A percentile compares a stretch with the other conserved stretches of the same genome.
Evolutionary conservation across 176 grass and related monocot genomes (phyloP).

Genomic region (Raddia guianensis): DNA sequence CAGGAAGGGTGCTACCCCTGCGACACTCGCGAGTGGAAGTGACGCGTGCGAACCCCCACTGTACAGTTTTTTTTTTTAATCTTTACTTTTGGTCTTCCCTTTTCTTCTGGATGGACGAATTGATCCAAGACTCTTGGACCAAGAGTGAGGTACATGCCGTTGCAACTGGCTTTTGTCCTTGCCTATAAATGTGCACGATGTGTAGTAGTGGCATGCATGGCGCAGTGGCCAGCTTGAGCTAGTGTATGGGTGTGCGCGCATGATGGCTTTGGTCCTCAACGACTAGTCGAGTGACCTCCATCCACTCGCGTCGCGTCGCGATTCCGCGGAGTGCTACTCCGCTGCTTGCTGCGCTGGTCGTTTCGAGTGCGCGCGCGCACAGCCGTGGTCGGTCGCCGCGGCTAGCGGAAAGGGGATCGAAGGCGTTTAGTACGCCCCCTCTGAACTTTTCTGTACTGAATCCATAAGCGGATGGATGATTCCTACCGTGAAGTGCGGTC

Average conservation of each 20-base stretch:
- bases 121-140: too few species aligned
- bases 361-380: not conserved
- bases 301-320: not conserved
- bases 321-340: not conserved
- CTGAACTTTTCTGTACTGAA: not conserved
- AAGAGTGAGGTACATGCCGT: constrained; percentile 22
- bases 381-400: not conserved
- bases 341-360: not conserved
- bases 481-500: too few species aligned
- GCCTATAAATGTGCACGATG: constrained; percentile 12
- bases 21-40: constrained; percentile 59
- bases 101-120: not conserved
- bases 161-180: not conserved
- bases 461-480: too few species aligned
- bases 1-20: constrained; percentile 66
- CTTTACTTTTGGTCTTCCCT: not conserved
- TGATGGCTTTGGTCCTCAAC: constrained; percentile 19
- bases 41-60: not conserved
- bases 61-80: constrained; percentile 32
- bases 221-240: not conserved
- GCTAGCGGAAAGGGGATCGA: not conserved
- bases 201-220: not conserved
- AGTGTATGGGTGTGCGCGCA: not conserved
- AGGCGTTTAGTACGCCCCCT: not conserved
- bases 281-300: not conserved